Percentiles rank a stretch among this genome's conserved stretches.
phyloP scores from a whole-genome alignment of 2,329 filamentous ascomycete species.

The Xylaria sp. region DNA sequence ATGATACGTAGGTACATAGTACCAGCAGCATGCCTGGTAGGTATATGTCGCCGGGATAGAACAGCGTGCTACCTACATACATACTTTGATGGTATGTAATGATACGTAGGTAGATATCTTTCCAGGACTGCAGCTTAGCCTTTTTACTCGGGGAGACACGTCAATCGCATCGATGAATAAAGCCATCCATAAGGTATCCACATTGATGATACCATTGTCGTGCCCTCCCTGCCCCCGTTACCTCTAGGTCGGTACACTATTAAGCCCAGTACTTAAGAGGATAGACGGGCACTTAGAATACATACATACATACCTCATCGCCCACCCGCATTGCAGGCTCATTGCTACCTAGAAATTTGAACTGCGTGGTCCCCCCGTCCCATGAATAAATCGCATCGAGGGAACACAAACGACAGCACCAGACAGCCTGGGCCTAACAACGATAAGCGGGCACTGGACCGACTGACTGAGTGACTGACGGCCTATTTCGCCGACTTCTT shows the following conservation, averaged over 20 bases:
- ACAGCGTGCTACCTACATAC: too few species aligned
- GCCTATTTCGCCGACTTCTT: conserved; percentile 29
- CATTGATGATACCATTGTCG: conserved; percentile 16
- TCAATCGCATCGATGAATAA: conserved; percentile 17
- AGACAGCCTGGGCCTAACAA: conserved; percentile 21
- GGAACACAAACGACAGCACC: not conserved
- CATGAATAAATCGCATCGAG: conserved; percentile 4
- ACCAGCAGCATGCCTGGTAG: not conserved
- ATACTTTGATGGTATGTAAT: too few species aligned
- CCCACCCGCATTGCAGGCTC: conserved; percentile 1
- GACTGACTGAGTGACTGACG: not conserved
- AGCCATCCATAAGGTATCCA: conserved; percentile 18
- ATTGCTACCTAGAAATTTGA: conserved; percentile 10
- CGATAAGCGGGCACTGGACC: conserved; percentile 24
- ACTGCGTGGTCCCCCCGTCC: not conserved
- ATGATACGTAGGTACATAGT: not conserved
- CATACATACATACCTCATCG: too few species aligned
- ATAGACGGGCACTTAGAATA: too few species aligned
- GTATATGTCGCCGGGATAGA: not conserved
- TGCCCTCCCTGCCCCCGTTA: conserved; percentile 7
- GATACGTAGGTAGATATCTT: not conserved
- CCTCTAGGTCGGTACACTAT: conserved; percentile 5
- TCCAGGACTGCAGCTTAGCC: conserved; percentile 14
- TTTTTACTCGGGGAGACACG: conserved; percentile 22
- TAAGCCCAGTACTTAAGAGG: not conserved